Conservation (phyloP, 2,329 filamentous ascomycete genomes). For the Ascochyta fabae region DNA sequence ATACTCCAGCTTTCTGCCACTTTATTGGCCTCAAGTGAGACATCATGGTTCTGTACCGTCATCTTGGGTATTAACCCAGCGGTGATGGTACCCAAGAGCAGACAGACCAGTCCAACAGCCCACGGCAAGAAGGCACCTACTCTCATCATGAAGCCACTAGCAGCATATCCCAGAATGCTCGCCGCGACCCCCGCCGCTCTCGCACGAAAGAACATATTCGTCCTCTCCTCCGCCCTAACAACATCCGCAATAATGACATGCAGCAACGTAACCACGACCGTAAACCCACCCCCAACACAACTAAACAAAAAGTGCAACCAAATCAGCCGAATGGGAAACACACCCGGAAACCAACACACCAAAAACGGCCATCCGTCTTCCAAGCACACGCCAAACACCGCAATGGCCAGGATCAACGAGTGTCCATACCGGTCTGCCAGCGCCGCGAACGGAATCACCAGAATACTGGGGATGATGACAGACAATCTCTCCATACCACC, state of each 20-base stretch:
- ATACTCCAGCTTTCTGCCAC: neutral
- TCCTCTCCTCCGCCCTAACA: slow-evolving; percentile 21
- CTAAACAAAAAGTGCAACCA: slow-evolving; percentile 28
- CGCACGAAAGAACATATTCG: slow-evolving; percentile 21
- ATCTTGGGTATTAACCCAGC: slow-evolving; percentile 19
- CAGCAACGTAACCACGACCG: slow-evolving; percentile 23
- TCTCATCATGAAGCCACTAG: slow-evolving; percentile 21
- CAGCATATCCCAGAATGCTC: slow-evolving; percentile 24
- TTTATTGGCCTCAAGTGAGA: neutral
- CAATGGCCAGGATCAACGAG: slow-evolving; percentile 21
- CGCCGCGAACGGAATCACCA: slow-evolving; percentile 28
- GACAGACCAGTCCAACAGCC: slow-evolving; percentile 16
- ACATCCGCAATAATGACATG: slow-evolving; percentile 29
- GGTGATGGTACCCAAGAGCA: slow-evolving; percentile 7
- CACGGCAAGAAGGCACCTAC: slow-evolving; percentile 18
- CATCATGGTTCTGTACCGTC: neutral
- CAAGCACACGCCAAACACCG: slow-evolving; percentile 23
- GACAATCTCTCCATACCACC: slow-evolving; percentile 25
- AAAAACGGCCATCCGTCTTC: slow-evolving; percentile 24
- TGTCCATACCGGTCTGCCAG: slow-evolving; percentile 28
- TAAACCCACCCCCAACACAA: slow-evolving; percentile 22
- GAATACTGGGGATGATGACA: slow-evolving; percentile 26
- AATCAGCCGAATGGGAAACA: slow-evolving; percentile 24
- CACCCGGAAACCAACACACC: slow-evolving; percentile 21
- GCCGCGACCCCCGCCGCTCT: slow-evolving; percentile 25